These are phyloP conservation scores for Gastrolobium villosum DNA, from an alignment of 306 rosid genomes.

Conservation along the genomic window DNA sequence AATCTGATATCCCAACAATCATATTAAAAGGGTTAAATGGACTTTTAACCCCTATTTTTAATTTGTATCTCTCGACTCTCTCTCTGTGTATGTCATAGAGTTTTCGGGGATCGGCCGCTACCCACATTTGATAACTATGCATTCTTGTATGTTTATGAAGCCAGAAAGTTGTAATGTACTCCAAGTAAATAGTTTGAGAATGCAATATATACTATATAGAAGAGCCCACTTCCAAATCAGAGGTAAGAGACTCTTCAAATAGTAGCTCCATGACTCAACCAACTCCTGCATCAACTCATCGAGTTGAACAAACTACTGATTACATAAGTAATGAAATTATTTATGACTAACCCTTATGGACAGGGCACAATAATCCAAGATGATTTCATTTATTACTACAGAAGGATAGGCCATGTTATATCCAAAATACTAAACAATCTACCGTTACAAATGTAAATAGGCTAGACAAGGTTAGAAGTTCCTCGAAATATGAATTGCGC, in stretches of 20 bases:
- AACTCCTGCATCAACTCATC: conserved; percentile 12
- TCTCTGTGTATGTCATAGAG: no score
- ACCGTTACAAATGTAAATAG: conserved; percentile 17
- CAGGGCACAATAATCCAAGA: conserved; percentile 9
- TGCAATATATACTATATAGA: conserved; percentile 2
- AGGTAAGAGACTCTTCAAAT: conserved; percentile 5
- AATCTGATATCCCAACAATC: no score
- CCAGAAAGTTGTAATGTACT: conserved; percentile 13
- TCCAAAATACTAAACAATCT: conserved; percentile 15
- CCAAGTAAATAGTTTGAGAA: neutral
- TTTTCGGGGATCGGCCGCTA: no score
- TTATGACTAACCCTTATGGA: neutral
- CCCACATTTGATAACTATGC: neutral
- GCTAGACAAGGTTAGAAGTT: conserved; percentile 31
- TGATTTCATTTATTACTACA: conserved; percentile 27
- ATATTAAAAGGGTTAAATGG: no score
- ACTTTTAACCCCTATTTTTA: no score
- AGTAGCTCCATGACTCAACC: conserved; percentile 38
- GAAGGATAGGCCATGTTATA: conserved; percentile 23
- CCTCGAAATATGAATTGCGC: neutral
- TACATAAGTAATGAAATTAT: neutral
- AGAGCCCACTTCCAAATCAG: conserved; percentile 26
- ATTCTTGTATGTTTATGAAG: conserved; percentile 16
- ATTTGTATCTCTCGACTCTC: no score
- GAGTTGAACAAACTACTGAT: conserved; percentile 8